A percentile compares a stretch with the other conserved stretches of the same genome.
These are phyloP conservation scores for Penicillium longicatenatum DNA, from an alignment of 495 filamentous ascomycete species.

Conservation along the genomic window DNA sequence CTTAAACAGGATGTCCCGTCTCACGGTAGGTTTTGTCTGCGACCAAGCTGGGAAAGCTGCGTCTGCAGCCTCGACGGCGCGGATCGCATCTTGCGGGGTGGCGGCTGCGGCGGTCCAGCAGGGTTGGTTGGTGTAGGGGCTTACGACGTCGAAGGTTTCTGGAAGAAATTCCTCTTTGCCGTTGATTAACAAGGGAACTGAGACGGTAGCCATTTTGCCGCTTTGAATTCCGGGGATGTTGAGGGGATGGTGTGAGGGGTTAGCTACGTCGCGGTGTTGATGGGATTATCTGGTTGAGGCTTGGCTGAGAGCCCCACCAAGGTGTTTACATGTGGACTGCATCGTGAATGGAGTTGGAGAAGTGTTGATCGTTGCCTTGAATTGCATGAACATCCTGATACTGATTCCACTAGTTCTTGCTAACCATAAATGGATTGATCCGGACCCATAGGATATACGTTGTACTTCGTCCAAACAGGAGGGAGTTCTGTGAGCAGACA, in stretches of 20 bases:
- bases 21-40: slow-evolving; percentile 58
- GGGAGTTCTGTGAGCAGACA: too few relatives aligned
- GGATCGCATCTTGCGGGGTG: slow-evolving; percentile 58
- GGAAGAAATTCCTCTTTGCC: slow-evolving; percentile 60
- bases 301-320: neutral
- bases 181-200: slow-evolving; percentile 71
- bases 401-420: neutral
- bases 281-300: neutral
- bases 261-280: neutral
- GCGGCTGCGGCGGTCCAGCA: slow-evolving; percentile 66
- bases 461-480: too few relatives aligned
- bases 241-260: neutral
- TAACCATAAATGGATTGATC: neutral
- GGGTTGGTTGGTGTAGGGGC: slow-evolving; percentile 64
- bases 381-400: neutral
- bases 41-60: slow-evolving; percentile 74
- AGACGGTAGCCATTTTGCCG: slow-evolving; percentile 15
- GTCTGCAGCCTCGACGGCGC: slow-evolving; percentile 66
- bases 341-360: neutral
- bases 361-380: neutral
- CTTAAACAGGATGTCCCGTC: slow-evolving; percentile 74
- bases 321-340: neutral
- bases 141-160: slow-evolving; percentile 64
- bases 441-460: neutral
- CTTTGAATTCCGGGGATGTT: neutral